Base-by-base conservation (phyloP, 2,329 filamentous ascomycete genomes). In the Knoxdaviesia capensis region DNA sequence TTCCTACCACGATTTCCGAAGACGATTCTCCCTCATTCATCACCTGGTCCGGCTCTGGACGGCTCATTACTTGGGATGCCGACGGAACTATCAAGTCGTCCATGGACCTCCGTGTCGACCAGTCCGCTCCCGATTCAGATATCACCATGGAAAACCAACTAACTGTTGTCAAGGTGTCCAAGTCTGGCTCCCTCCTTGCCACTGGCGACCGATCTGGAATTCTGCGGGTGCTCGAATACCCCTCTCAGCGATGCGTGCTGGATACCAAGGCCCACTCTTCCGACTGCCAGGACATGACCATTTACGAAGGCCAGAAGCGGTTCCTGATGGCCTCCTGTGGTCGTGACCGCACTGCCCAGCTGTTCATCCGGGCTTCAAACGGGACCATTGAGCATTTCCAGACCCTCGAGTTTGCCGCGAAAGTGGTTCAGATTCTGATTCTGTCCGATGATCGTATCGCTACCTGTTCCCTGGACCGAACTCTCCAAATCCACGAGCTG, bases 331-430 rank as follows among this genome's bases (percentile, higher is more conserved):
- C 83, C 11, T 86, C 79, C 7, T 87, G 80, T 54, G 83, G 85
- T 34, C 72, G 90, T 48, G 90, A 98, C 58, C 78, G 90, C 41
- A 94, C 81, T n/a, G 74, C 88, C 1, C 90, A 98, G 56, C 63
- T 98, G n/a, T 96, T 94, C 54, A 68, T 73, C 46, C 65, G 67
- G 30, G 34, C 39, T 20, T 60, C 61, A 1, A 63, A 59, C 8
- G 69, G 74, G 3, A 60, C 59, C 3, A 80, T 92, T 57, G 72
- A 81, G 44, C 71, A 94, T 44, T 72, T 94, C 41, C 90, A 98
- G 56, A 98, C 90, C 0, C 71, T 96, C 43, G 88, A 98, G 50
- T 93, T 96, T 57, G 77, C 86, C 31, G 84, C 86, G 28, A 82
- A 83, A 48, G 87, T 98, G 11, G 79, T 71, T 43, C 77, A 78